These are phyloP conservation scores for Ophiostoma ips DNA, from an alignment of 2,329 filamentous ascomycete genomes.

Conservation along the genomic window DNA sequence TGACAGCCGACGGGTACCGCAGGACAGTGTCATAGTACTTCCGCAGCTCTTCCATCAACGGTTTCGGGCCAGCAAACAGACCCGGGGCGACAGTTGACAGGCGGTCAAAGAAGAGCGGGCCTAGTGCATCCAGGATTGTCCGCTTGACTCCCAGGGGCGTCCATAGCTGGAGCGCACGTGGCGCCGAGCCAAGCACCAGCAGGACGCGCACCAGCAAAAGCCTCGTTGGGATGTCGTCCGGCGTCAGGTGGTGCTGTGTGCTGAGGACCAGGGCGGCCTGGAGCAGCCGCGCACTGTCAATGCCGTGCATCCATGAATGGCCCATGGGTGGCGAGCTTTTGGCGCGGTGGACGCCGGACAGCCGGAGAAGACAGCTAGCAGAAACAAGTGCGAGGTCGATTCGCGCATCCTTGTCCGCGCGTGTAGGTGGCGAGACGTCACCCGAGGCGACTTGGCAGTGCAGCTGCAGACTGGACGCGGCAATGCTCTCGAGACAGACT, in stretches of 20 bases:
- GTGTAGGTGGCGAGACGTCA: background rate
- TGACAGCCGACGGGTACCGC: conserved; percentile 21
- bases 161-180: conserved; percentile 35
- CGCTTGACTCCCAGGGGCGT: conserved; percentile 39
- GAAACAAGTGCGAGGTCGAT: conserved; percentile 22
- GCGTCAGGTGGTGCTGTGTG: conserved; percentile 29
- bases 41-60: conserved; percentile 27
- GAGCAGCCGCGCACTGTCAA: conserved; percentile 24
- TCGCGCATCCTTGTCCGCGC: conserved; percentile 20
- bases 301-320: conserved; percentile 10
- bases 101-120: conserved; percentile 40
- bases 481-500: conserved; percentile 13
- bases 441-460: conserved; percentile 16
- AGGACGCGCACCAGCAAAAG: conserved; percentile 39
- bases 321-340: background rate
- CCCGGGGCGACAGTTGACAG: conserved; percentile 37
- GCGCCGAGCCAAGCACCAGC: conserved; percentile 34
- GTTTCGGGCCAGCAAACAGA: conserved; percentile 24
- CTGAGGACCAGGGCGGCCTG: conserved; percentile 37
- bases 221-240: conserved; percentile 32
- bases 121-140: conserved; percentile 42
- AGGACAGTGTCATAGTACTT: conserved; percentile 34
- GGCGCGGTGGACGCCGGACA: conserved; percentile 16
- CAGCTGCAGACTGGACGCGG: conserved; percentile 10
- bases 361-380: conserved; percentile 19